phyloP scores from a whole-genome alignment of 768 basidiomycete species.

The Leccinum variicolor region DNA sequence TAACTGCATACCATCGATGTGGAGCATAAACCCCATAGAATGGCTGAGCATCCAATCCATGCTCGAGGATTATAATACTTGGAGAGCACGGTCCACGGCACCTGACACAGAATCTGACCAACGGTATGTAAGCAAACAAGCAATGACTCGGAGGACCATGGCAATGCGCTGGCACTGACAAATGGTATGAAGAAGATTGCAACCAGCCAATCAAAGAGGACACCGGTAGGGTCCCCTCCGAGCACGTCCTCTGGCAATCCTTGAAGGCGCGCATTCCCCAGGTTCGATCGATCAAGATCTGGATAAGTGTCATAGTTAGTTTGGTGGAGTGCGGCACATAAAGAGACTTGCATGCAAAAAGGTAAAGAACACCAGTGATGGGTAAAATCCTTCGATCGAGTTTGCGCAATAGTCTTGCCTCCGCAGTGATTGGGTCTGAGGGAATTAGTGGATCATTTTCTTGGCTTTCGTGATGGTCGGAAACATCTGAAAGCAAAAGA shows the following conservation, averaged over 20 bases:
- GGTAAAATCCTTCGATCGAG: slow-evolving; percentile 68
- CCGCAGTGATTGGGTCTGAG: slow-evolving; percentile 32
- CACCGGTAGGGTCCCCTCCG: slow-evolving; percentile 63
- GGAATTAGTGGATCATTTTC: slow-evolving; percentile 21
- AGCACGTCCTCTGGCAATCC: slow-evolving; percentile 63
- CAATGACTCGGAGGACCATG: not conserved
- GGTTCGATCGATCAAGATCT: slow-evolving; percentile 71
- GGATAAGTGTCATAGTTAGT: not conserved
- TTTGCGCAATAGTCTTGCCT: slow-evolving; percentile 56
- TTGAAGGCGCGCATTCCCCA: slow-evolving; percentile 78
- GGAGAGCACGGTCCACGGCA: slow-evolving; percentile 64
- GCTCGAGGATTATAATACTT: slow-evolving; percentile 68
- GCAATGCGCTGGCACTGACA: slow-evolving; percentile 35
- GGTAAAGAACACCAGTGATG: slow-evolving; percentile 65
- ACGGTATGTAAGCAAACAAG: not conserved
- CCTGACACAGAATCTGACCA: slow-evolving; percentile 60
- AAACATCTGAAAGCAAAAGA: slow-evolving; percentile 2
- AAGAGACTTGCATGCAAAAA: slow-evolving; percentile 64
- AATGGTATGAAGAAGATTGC: slow-evolving; percentile 80
- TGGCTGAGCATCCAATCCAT: slow-evolving; percentile 64
- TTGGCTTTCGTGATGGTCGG: not conserved
- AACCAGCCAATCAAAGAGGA: slow-evolving; percentile 75
- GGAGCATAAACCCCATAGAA: slow-evolving; percentile 73
- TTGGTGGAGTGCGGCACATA: not conserved
- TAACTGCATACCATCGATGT: slow-evolving; percentile 55